Evolutionary conservation across 257 asterid species (phyloP).

Genomic region (Striga asiatica): DNA sequence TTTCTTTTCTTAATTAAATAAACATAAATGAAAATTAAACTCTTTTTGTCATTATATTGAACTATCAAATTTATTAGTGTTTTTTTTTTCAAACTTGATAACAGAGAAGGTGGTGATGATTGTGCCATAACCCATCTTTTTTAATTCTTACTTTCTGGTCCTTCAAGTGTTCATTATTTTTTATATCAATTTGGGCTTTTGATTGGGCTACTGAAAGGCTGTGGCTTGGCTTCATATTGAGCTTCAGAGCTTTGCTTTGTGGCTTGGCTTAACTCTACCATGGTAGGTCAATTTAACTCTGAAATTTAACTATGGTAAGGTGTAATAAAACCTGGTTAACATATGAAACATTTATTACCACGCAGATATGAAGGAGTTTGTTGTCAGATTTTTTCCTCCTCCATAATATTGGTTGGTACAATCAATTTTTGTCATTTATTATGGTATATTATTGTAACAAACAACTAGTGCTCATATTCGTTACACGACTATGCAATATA

Average conservation of each 20-base stretch:
- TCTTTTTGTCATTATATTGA: background rate
- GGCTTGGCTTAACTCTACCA: conserved; percentile 24
- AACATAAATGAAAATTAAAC: background rate
- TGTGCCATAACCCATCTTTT: background rate
- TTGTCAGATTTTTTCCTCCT: conserved; percentile 23
- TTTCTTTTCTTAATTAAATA: background rate
- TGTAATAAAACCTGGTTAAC: conserved; percentile 2
- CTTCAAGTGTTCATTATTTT: too few relatives aligned
- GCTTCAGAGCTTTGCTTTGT: background rate
- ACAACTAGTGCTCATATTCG: too few relatives aligned
- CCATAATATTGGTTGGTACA: conserved; percentile 18
- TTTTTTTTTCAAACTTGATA: conserved; percentile 14
- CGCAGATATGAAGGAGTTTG: conserved; percentile 14
- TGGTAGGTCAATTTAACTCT: background rate
- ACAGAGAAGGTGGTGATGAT: conserved; percentile 5
- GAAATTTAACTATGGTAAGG: conserved; percentile 18
- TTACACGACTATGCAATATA: too few relatives aligned
- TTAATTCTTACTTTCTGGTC: background rate
- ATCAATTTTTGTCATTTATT: conserved; percentile 18
- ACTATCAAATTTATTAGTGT: conserved; percentile 9
- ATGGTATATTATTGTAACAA: conserved; percentile 5
- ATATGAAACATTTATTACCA: conserved; percentile 21
- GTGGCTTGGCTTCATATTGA: conserved; percentile 27
- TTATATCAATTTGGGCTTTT: background rate
- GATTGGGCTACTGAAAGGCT: conserved; percentile 12